Base-by-base conservation (phyloP, 2,329 filamentous ascomycete genomes). In the Hortaea sp. region DNA sequence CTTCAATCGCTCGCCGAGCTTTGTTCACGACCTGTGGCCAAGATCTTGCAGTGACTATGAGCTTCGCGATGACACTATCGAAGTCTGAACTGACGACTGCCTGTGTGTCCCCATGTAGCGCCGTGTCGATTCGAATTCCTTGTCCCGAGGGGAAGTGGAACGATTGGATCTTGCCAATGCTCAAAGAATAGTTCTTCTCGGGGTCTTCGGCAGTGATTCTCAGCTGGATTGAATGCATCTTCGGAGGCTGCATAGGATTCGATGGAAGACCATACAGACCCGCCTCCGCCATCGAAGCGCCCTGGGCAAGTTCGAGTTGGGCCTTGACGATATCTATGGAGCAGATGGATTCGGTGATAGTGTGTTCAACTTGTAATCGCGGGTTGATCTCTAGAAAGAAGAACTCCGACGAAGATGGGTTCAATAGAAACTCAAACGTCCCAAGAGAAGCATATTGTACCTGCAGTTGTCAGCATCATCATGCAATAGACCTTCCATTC, bases 391-490 rank as follows among this genome's bases (percentile, higher is more conserved):
- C 78, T 5, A 81, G 60, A 53, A 81, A 81, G 60, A 72, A 81
- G 58, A 73, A 77, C 27, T 76, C 69, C 1, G 59, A 57, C 0
- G 63, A 70, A 0, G 60, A 49, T 7, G 73, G 69, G 47, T 75
- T 75, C 9, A 80, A 69, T 0, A 84, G 66, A 47, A 82, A 83
- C 57, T 84, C 80, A 51, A 81, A 81, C 0, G 79, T 83, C 6
- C 79, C 80, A 0, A 82, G 65, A 0, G 75, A 80, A 41, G 67
- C 65, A 57, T 82, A 82, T 4, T 67, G 62, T 43, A 79, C 71
- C 63, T 73, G 7, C n/a, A 3, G 2, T 29, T 39, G n/a, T 10
- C 28, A 7, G 7, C n/a, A 10, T 7, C 39, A 29, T 7, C 2
- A 6, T 5, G 7, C 11, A 27, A 13, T 6, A 9, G 11, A 43